phyloP scores from a whole-genome alignment of 2,329 filamentous ascomycete species.

The Hypoxylon rubiginosum region DNA sequence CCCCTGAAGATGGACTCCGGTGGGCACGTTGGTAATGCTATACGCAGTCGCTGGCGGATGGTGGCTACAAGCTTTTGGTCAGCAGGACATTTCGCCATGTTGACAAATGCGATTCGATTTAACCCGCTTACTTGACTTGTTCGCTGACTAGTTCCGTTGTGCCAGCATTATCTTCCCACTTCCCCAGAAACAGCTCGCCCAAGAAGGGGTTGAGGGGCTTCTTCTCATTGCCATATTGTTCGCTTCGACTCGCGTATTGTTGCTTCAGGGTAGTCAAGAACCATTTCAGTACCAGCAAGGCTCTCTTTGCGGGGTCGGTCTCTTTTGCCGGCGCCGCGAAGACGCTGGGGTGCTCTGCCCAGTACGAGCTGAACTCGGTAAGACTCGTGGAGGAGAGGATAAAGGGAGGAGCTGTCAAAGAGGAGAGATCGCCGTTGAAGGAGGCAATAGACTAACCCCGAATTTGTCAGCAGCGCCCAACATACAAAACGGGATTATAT shows the following conservation, averaged over 20 bases:
- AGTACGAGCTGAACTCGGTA: slow-evolving; percentile 65
- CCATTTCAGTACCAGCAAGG: slow-evolving; percentile 62
- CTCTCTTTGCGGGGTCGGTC: slow-evolving; percentile 57
- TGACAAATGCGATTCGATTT: background rate
- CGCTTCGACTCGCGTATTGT: slow-evolving; percentile 61
- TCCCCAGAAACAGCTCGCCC: slow-evolving; percentile 62
- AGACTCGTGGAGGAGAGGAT: slow-evolving; percentile 63
- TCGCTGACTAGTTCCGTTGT: slow-evolving; percentile 56
- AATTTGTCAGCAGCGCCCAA: slow-evolving; percentile 17
- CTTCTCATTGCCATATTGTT: slow-evolving; percentile 62
- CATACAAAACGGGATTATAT: background rate
- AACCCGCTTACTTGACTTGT: slow-evolving; percentile 57
- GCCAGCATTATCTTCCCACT: slow-evolving; percentile 52
- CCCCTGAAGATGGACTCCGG: slow-evolving; percentile 63
- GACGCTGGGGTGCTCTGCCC: slow-evolving; percentile 62
- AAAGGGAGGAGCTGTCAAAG: slow-evolving; percentile 65
- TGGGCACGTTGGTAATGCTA: slow-evolving; percentile 59
- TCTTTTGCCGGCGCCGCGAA: slow-evolving; percentile 64
- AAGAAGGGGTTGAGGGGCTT: slow-evolving; percentile 68
- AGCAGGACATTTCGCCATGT: slow-evolving; percentile 13
- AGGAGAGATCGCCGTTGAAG: slow-evolving; percentile 65
- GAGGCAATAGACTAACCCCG: slow-evolving; percentile 50
- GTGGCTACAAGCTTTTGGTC: slow-evolving; percentile 53
- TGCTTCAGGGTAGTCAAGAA: slow-evolving; percentile 63
- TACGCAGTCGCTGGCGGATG: slow-evolving; percentile 68